Conservation (phyloP, 1,139 yeast genomes). For the Arxiozyma heterogenica region DNA sequence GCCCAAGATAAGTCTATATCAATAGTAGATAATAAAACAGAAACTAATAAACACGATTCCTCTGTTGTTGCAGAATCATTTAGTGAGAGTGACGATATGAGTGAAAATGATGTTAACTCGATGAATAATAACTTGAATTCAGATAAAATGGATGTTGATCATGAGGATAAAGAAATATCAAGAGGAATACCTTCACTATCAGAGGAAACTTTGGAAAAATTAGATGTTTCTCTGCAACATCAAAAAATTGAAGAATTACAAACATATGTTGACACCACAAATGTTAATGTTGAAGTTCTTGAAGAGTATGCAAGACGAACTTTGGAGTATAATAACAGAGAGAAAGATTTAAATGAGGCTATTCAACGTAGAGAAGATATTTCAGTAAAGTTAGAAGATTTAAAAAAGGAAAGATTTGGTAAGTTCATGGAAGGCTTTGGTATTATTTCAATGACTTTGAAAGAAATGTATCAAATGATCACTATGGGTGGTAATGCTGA, state of each 20-base stretch:
- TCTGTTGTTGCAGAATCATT: slow-evolving; percentile 3
- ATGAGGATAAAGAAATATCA: slow-evolving; percentile 12
- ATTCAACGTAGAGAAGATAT: slow-evolving; percentile 58
- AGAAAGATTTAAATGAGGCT: slow-evolving; percentile 57
- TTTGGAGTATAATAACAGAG: slow-evolving; percentile 54
- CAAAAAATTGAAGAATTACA: slow-evolving; percentile 49
- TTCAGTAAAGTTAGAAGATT: slow-evolving; percentile 55
- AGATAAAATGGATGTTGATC: slow-evolving; percentile 19
- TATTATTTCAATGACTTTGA: slow-evolving; percentile 74
- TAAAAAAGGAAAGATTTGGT: slow-evolving; percentile 65
- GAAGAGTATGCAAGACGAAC: slow-evolving; percentile 67
- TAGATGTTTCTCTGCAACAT: slow-evolving; percentile 45
- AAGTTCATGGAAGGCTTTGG: slow-evolving; percentile 94
- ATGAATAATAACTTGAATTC: slow-evolving; percentile 7
- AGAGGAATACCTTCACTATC: slow-evolving; percentile 36
- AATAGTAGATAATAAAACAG: neutral
- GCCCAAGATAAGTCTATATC: neutral
- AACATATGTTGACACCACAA: slow-evolving; percentile 46
- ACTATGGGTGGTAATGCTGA: slow-evolving; percentile 99
- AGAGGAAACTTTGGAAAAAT: slow-evolving; percentile 44
- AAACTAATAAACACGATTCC: slow-evolving; percentile 2
- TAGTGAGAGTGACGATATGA: slow-evolving; percentile 8
- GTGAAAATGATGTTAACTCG: slow-evolving; percentile 4
- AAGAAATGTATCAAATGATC: slow-evolving; percentile 97
- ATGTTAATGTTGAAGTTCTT: slow-evolving; percentile 65